Base-by-base conservation (phyloP, 1,284 basidiomycete species). In the Xerocomus nothofagi region DNA sequence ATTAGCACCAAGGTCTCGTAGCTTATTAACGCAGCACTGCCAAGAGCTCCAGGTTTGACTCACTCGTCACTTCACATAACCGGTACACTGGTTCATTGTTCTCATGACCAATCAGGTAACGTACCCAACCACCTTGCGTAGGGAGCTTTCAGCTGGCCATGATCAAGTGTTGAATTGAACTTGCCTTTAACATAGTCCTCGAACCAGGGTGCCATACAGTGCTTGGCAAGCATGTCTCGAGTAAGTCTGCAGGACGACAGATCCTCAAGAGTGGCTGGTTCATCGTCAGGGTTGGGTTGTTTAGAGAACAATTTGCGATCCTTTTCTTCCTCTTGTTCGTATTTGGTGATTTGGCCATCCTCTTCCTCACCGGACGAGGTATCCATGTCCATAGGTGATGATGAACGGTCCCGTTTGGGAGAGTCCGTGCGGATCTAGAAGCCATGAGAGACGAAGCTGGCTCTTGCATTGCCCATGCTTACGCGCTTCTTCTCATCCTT, bases 351-450 rank as follows among this genome's bases (percentile, higher is more conserved):
- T 67, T 86, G 82, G 1, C 84, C 86, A 58, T 87, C 86, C 62
- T 87, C 84, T 33, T 76, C 76, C 42, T 87, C 85, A 41, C 84
- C 81, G 43, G 79, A 85, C 40, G 78, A 88, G 57, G 80, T 91
- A 58, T 83, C 90, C 88, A 84, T 92, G 68, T 88, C 86, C 75
- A 83, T 86, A 5, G 85, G 80, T 39, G 85, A 83, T 9, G 84
- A 82, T 12, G 88, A 85, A 18, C 82, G 79, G 31, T 85, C 84
- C 14, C 78, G 78, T 57, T 78, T 81, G 2, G 84, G 85, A 23
- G 84, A 85, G 31, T 74, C 67, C 12, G 68, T 68, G 46, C 69
- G 72, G 49, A 72, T 74, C 72, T 76, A 57, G 51, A 62, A 44
- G 36, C 30, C 38, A 43, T 58, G 47, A 55, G 43, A 47, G 32